Base-by-base conservation (phyloP, 2,329 filamentous ascomycete genomes). In the Parascedosporium putredinis region DNA sequence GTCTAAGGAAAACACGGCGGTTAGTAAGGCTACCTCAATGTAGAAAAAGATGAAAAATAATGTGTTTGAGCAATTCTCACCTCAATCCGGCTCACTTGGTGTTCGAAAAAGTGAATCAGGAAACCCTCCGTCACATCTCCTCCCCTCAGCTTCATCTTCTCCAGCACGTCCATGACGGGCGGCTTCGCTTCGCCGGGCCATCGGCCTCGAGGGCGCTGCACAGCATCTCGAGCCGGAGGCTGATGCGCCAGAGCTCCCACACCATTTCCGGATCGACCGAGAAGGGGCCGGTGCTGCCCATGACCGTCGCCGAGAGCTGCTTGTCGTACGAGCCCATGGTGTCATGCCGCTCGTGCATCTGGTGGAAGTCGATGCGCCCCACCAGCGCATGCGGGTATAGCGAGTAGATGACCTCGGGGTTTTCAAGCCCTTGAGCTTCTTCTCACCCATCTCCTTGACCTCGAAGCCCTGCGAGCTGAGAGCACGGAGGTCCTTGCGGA, bases 381-480 rank as follows among this genome's bases (percentile, higher is more conserved):
- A 86, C 81, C 27, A 98, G 78, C 1, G 85, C 80, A 63, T 95
- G 89, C 2, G 93, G 91, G 63, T 96, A 98, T 64, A 98, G 86
- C 52, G 95, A 83, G 67, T 95, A 97, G 57, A 98, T 84, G 53
- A 89, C 84, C 64, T 98, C 93, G 0, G 93, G 91, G 62, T 98
- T 98, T 67, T 98, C 93, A 10, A 98, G 25, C 93, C 93, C 68
- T 98, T 98, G 51, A 98, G 75, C 62, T 95, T 96, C 57, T 85
- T 84, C 66, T 97, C 90, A 45, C 93, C 93, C 64, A 95, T 84
- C 59, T 96, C 90, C 66, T 96, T 96, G 61, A 97, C 89, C 63
- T 95, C 88, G 60, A 97, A 98, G 6, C 93, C 93, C 66, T 95
- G 88, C 45, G 83, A 89, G 57, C 84, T 93, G 23, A 98, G 76